These are phyloP conservation scores for Dryadomyces sulphureus DNA, from an alignment of 2,329 filamentous ascomycete species.

Conservation along the genomic window DNA sequence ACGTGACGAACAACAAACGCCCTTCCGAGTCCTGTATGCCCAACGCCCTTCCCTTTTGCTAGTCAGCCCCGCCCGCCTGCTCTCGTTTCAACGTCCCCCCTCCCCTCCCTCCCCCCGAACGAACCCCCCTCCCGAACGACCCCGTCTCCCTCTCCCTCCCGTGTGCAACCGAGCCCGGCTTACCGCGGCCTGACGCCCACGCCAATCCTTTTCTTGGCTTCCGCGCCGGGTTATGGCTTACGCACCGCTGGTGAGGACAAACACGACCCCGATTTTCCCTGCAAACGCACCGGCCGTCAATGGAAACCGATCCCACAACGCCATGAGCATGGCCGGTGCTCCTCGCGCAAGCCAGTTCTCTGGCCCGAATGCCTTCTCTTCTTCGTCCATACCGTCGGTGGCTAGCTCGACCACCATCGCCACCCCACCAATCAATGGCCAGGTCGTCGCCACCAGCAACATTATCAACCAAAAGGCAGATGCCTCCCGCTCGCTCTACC, in stretches of 20 bases:
- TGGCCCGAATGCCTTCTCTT: slow-evolving; percentile 41
- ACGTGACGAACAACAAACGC: not conserved
- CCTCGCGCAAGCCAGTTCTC: slow-evolving; percentile 44
- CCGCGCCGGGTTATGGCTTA: slow-evolving; percentile 35
- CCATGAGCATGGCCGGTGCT: slow-evolving; percentile 34
- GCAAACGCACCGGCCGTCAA: slow-evolving; percentile 22
- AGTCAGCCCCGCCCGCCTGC: too few relatives aligned
- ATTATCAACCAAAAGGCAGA: slow-evolving; percentile 97
- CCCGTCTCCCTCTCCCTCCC: too few relatives aligned
- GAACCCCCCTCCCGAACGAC: too few relatives aligned
- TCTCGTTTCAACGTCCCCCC: not conserved
- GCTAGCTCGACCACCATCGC: slow-evolving; percentile 27
- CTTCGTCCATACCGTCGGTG: slow-evolving; percentile 36
- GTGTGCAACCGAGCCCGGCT: too few relatives aligned
- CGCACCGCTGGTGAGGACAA: slow-evolving; percentile 43
- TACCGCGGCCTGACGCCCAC: too few relatives aligned
- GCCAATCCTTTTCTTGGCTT: not conserved
- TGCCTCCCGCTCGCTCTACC: slow-evolving; percentile 80
- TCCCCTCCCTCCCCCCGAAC: too few relatives aligned
- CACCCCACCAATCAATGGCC: slow-evolving; percentile 33
- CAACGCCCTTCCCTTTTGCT: not conserved
- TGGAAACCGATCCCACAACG: slow-evolving; percentile 28
- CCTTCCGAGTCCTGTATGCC: not conserved
- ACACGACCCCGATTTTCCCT: slow-evolving; percentile 40
- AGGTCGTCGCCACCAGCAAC: slow-evolving; percentile 67